Percentiles rank a stretch among this genome's conserved stretches.
Evolutionary conservation across 331 rosid species (phyloP).

Genomic region (Rhamnella rubrinervis): DNA sequence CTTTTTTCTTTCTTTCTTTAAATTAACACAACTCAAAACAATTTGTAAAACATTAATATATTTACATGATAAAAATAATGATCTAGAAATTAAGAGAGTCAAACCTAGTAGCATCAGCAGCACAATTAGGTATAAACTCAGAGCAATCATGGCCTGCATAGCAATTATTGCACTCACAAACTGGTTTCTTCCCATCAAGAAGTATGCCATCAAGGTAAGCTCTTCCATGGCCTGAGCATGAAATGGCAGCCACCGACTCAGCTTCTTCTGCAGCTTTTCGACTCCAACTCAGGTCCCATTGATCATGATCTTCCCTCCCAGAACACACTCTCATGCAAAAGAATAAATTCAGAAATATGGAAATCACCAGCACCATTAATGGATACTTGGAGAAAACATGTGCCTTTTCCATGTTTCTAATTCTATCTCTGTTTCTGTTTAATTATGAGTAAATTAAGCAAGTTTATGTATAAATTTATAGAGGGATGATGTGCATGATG

Average conservation of each 20-base stretch:
- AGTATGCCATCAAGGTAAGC: slow-evolving; percentile 49
- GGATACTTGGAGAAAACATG: no score
- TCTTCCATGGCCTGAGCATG: slow-evolving; percentile 65
- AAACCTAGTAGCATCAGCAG: slow-evolving; percentile 38
- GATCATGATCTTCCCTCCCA: neutral
- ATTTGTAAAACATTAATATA: no score
- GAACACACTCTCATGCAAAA: neutral
- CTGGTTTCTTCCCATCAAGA: slow-evolving; percentile 29
- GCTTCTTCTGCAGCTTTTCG: slow-evolving; percentile 47
- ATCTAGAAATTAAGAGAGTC: neutral
- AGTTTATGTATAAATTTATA: no score
- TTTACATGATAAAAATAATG: no score
- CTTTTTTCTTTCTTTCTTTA: no score
- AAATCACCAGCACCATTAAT: neutral
- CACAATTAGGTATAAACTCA: slow-evolving; percentile 20
- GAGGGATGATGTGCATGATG: no score
- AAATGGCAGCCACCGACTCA: slow-evolving; percentile 43
- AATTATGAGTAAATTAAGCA: no score
- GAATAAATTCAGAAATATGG: neutral
- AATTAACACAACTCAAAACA: no score
- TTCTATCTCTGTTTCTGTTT: neutral
- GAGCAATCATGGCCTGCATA: slow-evolving; percentile 45
- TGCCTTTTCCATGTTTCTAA: neutral
- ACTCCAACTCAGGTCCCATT: slow-evolving; percentile 37
- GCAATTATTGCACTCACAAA: slow-evolving; percentile 57